Percentiles rank a stretch among this genome's conserved stretches.
phyloP scores from a whole-genome alignment of 164 flowering plant species.

The Annona cherimola region DNA sequence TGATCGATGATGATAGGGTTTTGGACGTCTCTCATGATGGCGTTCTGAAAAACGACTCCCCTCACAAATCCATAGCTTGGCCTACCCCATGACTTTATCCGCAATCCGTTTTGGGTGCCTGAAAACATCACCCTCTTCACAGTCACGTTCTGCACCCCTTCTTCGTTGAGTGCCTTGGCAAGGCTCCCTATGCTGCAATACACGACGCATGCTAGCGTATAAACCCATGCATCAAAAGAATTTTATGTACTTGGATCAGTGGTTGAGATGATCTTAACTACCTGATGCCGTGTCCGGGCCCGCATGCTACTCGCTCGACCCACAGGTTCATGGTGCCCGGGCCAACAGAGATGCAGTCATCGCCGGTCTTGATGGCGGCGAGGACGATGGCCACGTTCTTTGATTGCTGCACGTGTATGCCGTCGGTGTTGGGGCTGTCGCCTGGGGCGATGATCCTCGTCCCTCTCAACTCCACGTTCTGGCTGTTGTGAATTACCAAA shows the following conservation, averaged over 20 bases:
- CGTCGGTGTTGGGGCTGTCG: slow-evolving; percentile 33
- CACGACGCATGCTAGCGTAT: neutral
- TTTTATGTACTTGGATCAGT: too few species aligned
- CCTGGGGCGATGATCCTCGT: slow-evolving; percentile 18
- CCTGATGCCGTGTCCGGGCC: slow-evolving; percentile 39
- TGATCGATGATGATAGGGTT: slow-evolving; percentile 33
- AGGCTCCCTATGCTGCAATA: slow-evolving; percentile 29
- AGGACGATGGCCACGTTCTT: slow-evolving; percentile 13
- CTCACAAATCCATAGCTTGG: slow-evolving; percentile 28
- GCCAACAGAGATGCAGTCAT: slow-evolving; percentile 33
- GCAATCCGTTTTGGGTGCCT: slow-evolving; percentile 28
- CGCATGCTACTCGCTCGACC: slow-evolving; percentile 18
- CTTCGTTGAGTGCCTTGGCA: slow-evolving; percentile 17
- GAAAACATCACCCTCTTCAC: slow-evolving; percentile 17
- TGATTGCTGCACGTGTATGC: slow-evolving; percentile 25
- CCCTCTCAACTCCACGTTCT: slow-evolving; percentile 13
- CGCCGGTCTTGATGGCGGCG: slow-evolving; percentile 23
- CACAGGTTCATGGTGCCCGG: slow-evolving; percentile 24
- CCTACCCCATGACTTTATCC: slow-evolving; percentile 35
- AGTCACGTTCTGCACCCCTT: slow-evolving; percentile 27
- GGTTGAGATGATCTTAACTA: neutral
- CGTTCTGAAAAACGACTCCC: slow-evolving; percentile 20
- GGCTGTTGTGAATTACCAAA: slow-evolving; percentile 19
- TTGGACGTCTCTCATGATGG: slow-evolving; percentile 20
- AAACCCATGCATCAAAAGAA: neutral